Base-by-base conservation (phyloP, 129 eudicot species). In the Chrysanthemum seticuspe region DNA sequence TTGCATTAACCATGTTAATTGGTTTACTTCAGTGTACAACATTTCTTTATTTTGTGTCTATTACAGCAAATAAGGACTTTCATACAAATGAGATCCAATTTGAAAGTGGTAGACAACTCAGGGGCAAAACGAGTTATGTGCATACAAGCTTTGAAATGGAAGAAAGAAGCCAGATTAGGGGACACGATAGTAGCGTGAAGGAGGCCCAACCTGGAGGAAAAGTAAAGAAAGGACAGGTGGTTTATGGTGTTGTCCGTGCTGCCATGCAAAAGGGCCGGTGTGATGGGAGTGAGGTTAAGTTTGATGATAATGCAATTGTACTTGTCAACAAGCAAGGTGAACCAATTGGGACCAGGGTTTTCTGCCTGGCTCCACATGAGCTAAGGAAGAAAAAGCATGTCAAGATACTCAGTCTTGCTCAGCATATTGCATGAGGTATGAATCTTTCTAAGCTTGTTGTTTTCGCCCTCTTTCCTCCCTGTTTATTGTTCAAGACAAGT, bases 291-390 rank as follows among this genome's bases (percentile, higher is more conserved):
- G 92, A 87, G 81, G 89, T 93, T 51, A 89, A 83, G 75, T 93
- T 93, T 68, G 98, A 93, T 63, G 97, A 89, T 75, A 93, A 93
- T 77, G 95, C 98, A 4, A 87, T 78, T 56, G 98, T 89, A 3
- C 88, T 93, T 51, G 85, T 93, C 47, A 87, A 93, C 80, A 89
- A 93, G 78, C 90, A 89, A 72, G 95, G 90, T 13, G 91, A 89
- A 67, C 98, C 98, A 1, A 85, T 89, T 10, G 97, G 97, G 13
- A 93, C 95, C 15, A 74, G 97, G 62, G 97, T 93, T 6, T 88
- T 87, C 75, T 97, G 98, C 56, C 98, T 97, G 2, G 97, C 89
- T 36, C 95, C 98, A 10, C 98, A 87, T 73, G 98, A 93, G 77
- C 66, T 89, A 34, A 85, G 96, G 83, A 86, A 87, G 81, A 87